Percentiles rank a stretch among this genome's conserved stretches.
phyloP scores from a whole-genome alignment of 2,329 filamentous ascomycete species.

The Paradendryphiella salina region DNA sequence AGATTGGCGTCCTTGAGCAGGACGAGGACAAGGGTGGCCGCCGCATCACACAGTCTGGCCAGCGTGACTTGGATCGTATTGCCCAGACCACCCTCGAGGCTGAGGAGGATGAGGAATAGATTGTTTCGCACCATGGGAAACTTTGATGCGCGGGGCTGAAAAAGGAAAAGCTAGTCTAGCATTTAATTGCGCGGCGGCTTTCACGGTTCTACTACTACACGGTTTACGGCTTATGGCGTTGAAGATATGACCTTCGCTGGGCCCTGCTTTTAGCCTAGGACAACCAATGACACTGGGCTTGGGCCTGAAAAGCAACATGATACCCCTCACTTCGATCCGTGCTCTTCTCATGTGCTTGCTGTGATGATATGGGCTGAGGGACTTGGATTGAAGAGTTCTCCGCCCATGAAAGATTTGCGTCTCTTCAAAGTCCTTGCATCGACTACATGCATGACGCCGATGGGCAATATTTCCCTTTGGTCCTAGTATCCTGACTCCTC shows the following conservation, averaged over 20 bases:
- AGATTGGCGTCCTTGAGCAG: conserved; percentile 97
- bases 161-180: conserved; percentile 27
- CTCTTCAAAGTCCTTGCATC: not conserved
- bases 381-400: not conserved
- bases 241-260: conserved; percentile 34
- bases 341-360: not conserved
- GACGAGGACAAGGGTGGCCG: conserved; percentile 99
- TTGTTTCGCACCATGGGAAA: conserved; percentile 6
- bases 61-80: conserved; percentile 94
- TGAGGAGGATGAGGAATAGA: conserved; percentile 52
- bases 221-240: conserved; percentile 47
- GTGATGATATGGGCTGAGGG: not conserved
- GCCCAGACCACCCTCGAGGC: conserved; percentile 57
- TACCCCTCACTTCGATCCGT: conserved; percentile 20
- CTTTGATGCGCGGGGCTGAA: conserved; percentile 1
- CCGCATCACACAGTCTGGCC: conserved; percentile 95
- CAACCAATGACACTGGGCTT: conserved; percentile 41
- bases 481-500: not conserved
- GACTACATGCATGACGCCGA: not conserved
- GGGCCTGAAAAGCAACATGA: conserved; percentile 39
- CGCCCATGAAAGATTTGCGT: not conserved
- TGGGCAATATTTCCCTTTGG: not conserved
- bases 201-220: conserved; percentile 30
- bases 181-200: conserved; percentile 32
- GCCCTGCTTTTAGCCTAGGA: conserved; percentile 39